Evolutionary conservation across 331 rosid genomes (phyloP), one percentile per base, ranked within the genome.

Genomic region (Quercus lobata): DNA sequence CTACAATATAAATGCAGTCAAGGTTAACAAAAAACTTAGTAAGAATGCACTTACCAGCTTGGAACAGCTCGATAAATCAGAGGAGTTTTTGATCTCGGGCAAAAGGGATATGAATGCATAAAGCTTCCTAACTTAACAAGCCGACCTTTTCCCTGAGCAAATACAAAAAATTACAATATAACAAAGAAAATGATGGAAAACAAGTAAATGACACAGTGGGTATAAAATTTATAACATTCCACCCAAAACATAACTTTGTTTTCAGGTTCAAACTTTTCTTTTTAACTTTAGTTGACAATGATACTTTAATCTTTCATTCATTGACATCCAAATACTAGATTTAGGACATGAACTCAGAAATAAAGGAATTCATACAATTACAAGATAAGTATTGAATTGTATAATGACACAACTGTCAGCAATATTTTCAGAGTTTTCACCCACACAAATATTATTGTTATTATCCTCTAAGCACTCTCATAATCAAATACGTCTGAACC

Each of bases 51-150:
- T 84, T 87, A 93, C 99, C 99, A 96, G 85, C 97, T 96, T 56
- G 98, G 99, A 76, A 96, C 97, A 79, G 99, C 99, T 84, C 98
- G 88, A 84, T 96, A 93, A 77, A 96, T 96, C 27, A 96, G 94
- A 49, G 99, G 99, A 57, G 99, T 91, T 54, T 91, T 89, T 24
- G 98, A 91, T 91, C 99, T 96, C 87, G 89, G 80, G 84, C 99
- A 96, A 82, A 84, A 93, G 27, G 99, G 99, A 80, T 96, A 96
- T 62, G 99, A 90, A 89, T 96, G 99, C 17, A 92, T 90, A 57
- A 84, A 77, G 53, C 92, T 87, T 74, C 99, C 99, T 35, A 81
- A 76, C 77, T 91, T 96, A 54, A 96, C 83, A 76, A 93, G 92
- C 87, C 98, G 92, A 78, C 98, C 97, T 78, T 87, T 93, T 82